Conservation (phyloP, 768 basidiomycete genomes). For the Mycena galopus region DNA sequence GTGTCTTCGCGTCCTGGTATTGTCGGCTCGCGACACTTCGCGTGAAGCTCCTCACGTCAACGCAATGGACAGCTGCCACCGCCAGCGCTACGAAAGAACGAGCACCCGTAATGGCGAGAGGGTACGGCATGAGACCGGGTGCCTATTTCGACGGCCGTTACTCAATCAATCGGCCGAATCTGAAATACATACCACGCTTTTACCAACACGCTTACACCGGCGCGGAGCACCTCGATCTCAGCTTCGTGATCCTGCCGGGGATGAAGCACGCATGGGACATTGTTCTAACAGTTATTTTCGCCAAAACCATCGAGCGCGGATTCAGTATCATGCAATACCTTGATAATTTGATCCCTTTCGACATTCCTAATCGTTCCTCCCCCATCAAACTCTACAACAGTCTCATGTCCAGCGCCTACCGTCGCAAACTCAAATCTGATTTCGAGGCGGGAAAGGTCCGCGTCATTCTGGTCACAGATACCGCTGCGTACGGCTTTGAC, state of each 20-base stretch:
- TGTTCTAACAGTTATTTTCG: background rate
- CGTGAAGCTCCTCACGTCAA: background rate
- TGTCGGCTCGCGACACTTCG: background rate
- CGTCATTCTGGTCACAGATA: too few relatives aligned
- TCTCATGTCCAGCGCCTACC: background rate
- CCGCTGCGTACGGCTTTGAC: too few relatives aligned
- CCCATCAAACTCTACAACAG: background rate
- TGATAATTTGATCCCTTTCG: background rate
- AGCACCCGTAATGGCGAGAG: background rate
- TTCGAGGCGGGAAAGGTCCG: too few relatives aligned
- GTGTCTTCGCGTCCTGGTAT: conserved; percentile 6
- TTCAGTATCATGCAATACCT: background rate
- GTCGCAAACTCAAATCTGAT: too few relatives aligned
- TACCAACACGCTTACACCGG: background rate
- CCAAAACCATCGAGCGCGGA: background rate
- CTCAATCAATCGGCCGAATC: background rate
- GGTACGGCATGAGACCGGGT: background rate
- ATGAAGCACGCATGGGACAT: background rate
- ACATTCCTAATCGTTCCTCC: background rate
- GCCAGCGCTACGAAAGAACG: background rate
- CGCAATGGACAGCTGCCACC: background rate
- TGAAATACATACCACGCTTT: background rate
- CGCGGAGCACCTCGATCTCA: background rate
- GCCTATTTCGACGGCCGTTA: background rate
- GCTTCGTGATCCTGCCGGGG: background rate